phyloP scores from a whole-genome alignment of 2,329 filamentous ascomycete species.

The Talaromyces sp. region DNA sequence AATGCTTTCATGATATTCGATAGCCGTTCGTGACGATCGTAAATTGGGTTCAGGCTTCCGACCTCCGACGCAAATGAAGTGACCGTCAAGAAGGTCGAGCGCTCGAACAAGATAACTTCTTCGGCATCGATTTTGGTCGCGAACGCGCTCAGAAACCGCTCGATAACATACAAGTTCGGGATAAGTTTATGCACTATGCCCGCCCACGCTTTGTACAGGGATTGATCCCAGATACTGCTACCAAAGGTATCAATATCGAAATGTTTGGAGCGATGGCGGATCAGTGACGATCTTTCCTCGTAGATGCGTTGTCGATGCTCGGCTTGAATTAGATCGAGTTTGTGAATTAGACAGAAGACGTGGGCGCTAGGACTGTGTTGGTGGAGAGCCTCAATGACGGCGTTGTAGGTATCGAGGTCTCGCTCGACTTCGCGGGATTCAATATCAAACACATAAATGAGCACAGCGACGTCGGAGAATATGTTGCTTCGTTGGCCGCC shows the following conservation, averaged over 20 bases:
- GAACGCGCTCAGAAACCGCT: slow-evolving; percentile 76
- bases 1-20: slow-evolving; percentile 98
- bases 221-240: slow-evolving; percentile 98
- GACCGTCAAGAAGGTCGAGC: slow-evolving; percentile 94
- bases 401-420: slow-evolving; percentile 86
- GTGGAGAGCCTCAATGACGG: slow-evolving; percentile 80
- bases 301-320: slow-evolving; percentile 77
- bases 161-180: slow-evolving; percentile 86
- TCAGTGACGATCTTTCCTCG: slow-evolving; percentile 73
- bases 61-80: slow-evolving; percentile 77
- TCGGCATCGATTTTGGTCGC: slow-evolving; percentile 85
- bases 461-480: slow-evolving; percentile 91
- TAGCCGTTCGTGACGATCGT: slow-evolving; percentile 89
- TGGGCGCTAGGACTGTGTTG: slow-evolving; percentile 79
- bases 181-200: slow-evolving; percentile 96
- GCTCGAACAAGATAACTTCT: slow-evolving; percentile 90
- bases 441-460: slow-evolving; percentile 99
- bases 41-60: slow-evolving; percentile 77
- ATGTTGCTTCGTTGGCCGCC: slow-evolving; percentile 93
- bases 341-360: slow-evolving; percentile 95
- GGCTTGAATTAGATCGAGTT: slow-evolving; percentile 91
- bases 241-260: slow-evolving; percentile 84
- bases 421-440: slow-evolving; percentile 92
- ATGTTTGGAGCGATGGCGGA: slow-evolving; percentile 68
- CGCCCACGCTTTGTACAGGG: slow-evolving; percentile 95